Conservation (phyloP, 1,139 yeast species). For the Diutina neorugosa region DNA sequence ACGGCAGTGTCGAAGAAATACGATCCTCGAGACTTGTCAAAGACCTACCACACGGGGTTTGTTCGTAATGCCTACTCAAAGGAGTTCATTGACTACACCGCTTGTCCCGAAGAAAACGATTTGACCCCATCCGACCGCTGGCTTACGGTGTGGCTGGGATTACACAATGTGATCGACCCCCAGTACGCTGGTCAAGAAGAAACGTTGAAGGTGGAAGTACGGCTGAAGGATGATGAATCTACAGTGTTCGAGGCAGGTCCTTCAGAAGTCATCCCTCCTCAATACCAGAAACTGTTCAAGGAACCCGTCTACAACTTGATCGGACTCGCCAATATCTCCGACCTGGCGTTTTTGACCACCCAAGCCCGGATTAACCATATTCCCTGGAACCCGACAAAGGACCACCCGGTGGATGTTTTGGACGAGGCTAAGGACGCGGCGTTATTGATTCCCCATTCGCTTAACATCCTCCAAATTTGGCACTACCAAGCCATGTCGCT, state of each 20-base stretch:
- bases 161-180: conserved; percentile 12
- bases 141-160: conserved; percentile 30
- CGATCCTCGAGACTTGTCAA: conserved; percentile 18
- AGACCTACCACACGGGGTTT: conserved; percentile 26
- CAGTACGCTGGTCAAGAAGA: background rate
- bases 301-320: conserved; percentile 23
- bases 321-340: conserved; percentile 30
- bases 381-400: conserved; percentile 33
- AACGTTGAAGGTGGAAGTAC: background rate
- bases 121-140: conserved; percentile 25
- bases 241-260: conserved; percentile 5
- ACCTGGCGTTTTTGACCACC: conserved; percentile 30
- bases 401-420: conserved; percentile 18
- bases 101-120: conserved; percentile 24
- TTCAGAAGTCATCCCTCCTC: conserved; percentile 10
- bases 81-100: conserved; percentile 22
- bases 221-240: background rate
- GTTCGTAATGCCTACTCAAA: conserved; percentile 28
- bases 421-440: conserved; percentile 25
- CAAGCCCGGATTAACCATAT: conserved; percentile 30
- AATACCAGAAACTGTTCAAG: conserved; percentile 11
- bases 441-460: conserved; percentile 18
- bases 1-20: conserved; percentile 15
- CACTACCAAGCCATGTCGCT: conserved; percentile 39
- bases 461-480: conserved; percentile 28